phyloP scores from a whole-genome alignment of 352 stramenopile species.

The Phytophthora syringae region DNA sequence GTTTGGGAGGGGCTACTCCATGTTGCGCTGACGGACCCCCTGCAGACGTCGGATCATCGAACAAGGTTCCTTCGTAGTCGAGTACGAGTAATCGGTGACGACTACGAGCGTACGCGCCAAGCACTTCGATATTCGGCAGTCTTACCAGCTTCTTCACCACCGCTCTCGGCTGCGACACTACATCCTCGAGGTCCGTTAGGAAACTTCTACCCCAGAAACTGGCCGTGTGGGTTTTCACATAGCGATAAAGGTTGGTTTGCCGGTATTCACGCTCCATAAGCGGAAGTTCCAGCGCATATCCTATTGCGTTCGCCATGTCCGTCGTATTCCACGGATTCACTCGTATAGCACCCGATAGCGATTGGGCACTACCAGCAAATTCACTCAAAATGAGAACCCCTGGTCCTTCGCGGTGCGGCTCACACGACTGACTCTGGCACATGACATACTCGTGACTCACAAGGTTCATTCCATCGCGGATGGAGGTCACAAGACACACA shows the following conservation, averaged over 20 bases:
- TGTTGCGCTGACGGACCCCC: constrained; percentile 46
- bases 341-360: constrained; percentile 86
- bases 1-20: constrained; percentile 63
- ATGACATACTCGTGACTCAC: constrained; percentile 92
- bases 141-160: constrained; percentile 55
- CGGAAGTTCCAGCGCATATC: constrained; percentile 76
- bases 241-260: constrained; percentile 86
- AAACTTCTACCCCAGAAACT: constrained; percentile 88
- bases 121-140: constrained; percentile 46
- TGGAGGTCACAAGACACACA: constrained; percentile 90
- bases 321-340: constrained; percentile 92
- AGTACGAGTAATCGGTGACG: constrained; percentile 73
- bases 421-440: constrained; percentile 74
- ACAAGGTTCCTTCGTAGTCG: constrained; percentile 83
- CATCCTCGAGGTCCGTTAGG: constrained; percentile 72
- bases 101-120: constrained; percentile 66
- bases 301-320: constrained; percentile 73
- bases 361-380: constrained; percentile 90
- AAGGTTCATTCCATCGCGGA: constrained; percentile 92
- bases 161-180: constrained; percentile 42
- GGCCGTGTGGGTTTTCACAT: constrained; percentile 88
- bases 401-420: constrained; percentile 66
- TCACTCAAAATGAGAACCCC: constrained; percentile 89
- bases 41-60: constrained; percentile 44
- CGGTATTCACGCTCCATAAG: constrained; percentile 87